Evolutionary conservation across 2,329 filamentous ascomycete genomes (phyloP), one percentile per base, ranked within the genome.

Genomic region (Cladosporium halotolerans): DNA sequence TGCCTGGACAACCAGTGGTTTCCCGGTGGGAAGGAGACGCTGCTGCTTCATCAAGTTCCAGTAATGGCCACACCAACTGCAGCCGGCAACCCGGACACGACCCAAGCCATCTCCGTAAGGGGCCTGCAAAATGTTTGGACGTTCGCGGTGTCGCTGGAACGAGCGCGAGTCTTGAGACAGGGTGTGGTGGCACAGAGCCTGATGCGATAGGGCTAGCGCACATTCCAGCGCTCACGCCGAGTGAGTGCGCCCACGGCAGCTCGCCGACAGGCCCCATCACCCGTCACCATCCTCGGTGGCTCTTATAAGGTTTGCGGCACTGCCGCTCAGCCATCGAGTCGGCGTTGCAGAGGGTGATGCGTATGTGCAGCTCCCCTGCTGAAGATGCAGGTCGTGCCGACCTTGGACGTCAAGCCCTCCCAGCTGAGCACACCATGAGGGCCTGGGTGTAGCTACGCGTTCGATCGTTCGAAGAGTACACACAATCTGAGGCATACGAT

Each of bases 161-260:
- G 48, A 53, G 54, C 49, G 40, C 19, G 39, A 42, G 48, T 47
- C 51, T 52, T 60, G 61, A 64, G 58, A 64, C 62, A 48, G 40
- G 54, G 59, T 60, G 59, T 57, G 59, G 63, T 65, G n/a, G 55
- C 57, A 65, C 63, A 60, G 53, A 57, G 58, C 55, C 54, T 49
- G 48, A 46, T 60, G 58, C 58, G 60, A 46, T 39, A n/a, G 51
- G 57, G 55, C 53, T 65, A 63, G 63, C 57, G 57, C 44, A 28
- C 58, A 61, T 60, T 60, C 58, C 60, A 50, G 53, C 41, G 45
- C 45, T 41, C 44, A 49, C 42, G 39, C 56, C 55, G 16, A 45
- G 38, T 38, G 45, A 45, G 41, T 38, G 45, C 48, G 31, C 44
- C 41, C 45, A 57, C 59, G 61, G 58, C 57, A 60, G 60, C 60